Conservation (phyloP, 148 eudicot genomes). For the Talinum fruticosum region DNA sequence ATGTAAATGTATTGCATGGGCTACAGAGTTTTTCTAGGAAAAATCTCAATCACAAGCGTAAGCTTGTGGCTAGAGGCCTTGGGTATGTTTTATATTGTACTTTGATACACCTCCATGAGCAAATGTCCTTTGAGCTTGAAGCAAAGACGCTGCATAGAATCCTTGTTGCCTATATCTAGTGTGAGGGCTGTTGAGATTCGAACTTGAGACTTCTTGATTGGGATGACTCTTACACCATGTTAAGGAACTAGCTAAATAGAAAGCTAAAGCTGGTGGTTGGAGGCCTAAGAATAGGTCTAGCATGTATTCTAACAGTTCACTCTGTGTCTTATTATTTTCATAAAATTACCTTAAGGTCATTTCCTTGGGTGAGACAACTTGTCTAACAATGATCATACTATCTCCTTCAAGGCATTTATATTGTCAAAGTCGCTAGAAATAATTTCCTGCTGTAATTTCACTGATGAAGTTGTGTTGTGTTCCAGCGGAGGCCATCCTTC, state of each 20-base stretch:
- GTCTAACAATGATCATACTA: background rate
- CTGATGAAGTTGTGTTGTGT: slow-evolving; percentile 13
- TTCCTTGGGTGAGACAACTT: background rate
- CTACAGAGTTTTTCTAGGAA: background rate
- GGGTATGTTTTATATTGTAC: background rate
- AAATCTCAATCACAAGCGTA: background rate
- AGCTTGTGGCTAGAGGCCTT: background rate
- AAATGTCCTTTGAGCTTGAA: background rate
- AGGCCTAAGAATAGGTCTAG: background rate
- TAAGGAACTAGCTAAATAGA: background rate
- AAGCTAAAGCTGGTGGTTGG: background rate
- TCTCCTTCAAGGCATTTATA: background rate
- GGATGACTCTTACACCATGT: background rate
- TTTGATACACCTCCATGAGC: background rate
- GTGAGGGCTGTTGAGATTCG: background rate
- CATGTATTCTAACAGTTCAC: background rate
- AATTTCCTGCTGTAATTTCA: background rate
- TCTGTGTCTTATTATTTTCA: background rate
- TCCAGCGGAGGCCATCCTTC: slow-evolving; percentile 98
- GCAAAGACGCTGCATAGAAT: background rate
- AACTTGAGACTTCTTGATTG: background rate
- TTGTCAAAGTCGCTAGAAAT: background rate
- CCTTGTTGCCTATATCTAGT: too few relatives aligned
- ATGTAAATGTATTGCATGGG: background rate
- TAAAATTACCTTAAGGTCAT: background rate